A percentile compares a stretch with the other conserved stretches of the same genome.
phyloP scores from a whole-genome alignment of 176 grass and related monocot species.

The Ensete glaucum region DNA sequence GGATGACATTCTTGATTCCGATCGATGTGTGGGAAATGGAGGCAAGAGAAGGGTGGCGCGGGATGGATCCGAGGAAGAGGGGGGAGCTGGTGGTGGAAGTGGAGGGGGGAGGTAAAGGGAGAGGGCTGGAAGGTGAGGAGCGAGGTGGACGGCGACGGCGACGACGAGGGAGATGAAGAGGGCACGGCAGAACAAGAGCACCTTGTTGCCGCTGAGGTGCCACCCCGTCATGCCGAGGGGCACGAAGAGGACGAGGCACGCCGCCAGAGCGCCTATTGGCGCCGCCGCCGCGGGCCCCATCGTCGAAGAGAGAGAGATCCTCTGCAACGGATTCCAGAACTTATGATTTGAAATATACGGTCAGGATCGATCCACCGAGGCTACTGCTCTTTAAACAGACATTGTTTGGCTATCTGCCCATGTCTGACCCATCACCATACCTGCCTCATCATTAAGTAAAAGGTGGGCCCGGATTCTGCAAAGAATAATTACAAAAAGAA shows the following conservation, averaged over 20 bases:
- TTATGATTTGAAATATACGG: no score
- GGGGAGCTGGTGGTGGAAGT: background rate
- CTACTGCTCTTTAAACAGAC: no score
- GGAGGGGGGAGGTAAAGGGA: conserved; percentile 35
- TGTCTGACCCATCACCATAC: no score
- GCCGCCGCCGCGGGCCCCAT: conserved; percentile 34
- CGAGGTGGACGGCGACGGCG: conserved; percentile 71
- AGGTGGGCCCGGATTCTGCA: no score
- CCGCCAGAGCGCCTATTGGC: conserved; percentile 58
- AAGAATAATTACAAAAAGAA: no score
- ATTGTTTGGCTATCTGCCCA: no score
- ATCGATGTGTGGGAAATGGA: conserved; percentile 46
- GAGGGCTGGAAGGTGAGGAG: conserved; percentile 61
- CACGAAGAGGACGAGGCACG: conserved; percentile 76
- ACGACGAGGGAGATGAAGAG: conserved; percentile 84
- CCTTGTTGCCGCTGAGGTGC: conserved; percentile 87
- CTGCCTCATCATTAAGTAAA: no score
- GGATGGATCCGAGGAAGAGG: background rate
- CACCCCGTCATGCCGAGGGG: conserved; percentile 80
- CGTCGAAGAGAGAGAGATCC: background rate
- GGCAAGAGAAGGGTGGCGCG: conserved; percentile 28
- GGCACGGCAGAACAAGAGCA: conserved; percentile 89
- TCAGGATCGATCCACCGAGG: no score
- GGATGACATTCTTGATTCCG: conserved; percentile 25
- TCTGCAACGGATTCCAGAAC: no score